Evolutionary conservation across 2,329 filamentous ascomycete species (phyloP), one percentile per base, ranked within the genome.

Genomic region (Leptographium lundbergii): DNA sequence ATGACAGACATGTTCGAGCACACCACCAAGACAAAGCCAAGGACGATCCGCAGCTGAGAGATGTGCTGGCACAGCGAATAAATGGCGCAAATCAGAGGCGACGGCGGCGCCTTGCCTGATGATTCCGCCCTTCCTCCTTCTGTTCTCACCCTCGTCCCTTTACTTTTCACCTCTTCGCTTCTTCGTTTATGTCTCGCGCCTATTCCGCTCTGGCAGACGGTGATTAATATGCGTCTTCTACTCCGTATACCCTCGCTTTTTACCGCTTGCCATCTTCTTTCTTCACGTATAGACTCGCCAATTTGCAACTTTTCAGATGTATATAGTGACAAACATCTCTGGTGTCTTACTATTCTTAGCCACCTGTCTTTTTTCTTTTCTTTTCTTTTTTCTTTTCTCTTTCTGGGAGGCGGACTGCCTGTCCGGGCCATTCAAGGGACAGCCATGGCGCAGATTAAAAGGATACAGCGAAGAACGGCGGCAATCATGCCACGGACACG

Each of bases 21-120:
- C 92, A 97, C 69, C 94, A 97, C 69, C 76, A 85, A 47, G 91
- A 97, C 68, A 94, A 90, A 70, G 85, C 88, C 69, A 92, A 91
- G 71, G 91, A 96, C 65, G 92, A 97, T 67, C 84, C 88, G 0
- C 72, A 79, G 58, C 75, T 99, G 48, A 81, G 91, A 57, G 87
- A 92, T 55, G 92, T 97, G 1, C 81, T 97, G 45, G 81, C 90
- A 2, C 91, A 96, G 69, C 80, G 94, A 57, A 85, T 88, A 3
- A 89, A 96, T 71, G 91, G 91, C 36, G 88, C 88, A 6, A 89
- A 81, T 68, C 84, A 91, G 64, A 90, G 91, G 36, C 80, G 91
- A 62, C 80, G 91, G 68, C 57, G 63, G n/a, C 60, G 61, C 7
- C 32, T 57, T 14, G 29, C n/a, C n/a, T 59, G 36, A 55, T 13